Conservation (phyloP, 345 rosid species). For the Syzygium aromaticum region DNA sequence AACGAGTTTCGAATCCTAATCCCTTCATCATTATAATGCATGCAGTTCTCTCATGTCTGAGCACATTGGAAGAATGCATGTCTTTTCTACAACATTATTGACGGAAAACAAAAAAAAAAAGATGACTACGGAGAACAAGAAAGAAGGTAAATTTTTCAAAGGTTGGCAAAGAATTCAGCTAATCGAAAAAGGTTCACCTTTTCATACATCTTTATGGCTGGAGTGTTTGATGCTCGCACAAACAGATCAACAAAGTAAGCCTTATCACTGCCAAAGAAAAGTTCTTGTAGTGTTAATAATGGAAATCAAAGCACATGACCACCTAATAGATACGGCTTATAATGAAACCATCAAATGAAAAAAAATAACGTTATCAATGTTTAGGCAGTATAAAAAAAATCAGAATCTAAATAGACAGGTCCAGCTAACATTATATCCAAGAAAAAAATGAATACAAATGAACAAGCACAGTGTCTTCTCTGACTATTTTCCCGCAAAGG, state of each 20-base stretch:
- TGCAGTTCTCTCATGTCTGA: background rate
- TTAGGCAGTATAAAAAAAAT: background rate
- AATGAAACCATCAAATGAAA: background rate
- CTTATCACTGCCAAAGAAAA: conserved; percentile 55
- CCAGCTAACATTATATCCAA: background rate
- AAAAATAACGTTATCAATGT: background rate
- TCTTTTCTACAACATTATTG: background rate
- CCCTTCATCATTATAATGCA: background rate
- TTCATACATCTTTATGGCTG: conserved; percentile 97
- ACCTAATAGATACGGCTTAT: background rate
- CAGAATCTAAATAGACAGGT: background rate
- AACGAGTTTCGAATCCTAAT: background rate
- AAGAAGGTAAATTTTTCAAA: background rate
- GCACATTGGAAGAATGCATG: background rate
- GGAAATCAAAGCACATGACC: background rate
- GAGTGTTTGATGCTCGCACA: conserved; percentile 93
- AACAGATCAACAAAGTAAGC: conserved; percentile 93
- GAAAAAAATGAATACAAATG: background rate
- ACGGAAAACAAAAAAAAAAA: background rate
- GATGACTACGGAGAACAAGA: background rate
- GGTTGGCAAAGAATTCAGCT: background rate
- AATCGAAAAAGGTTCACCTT: conserved; percentile 37
- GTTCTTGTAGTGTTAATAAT: background rate
- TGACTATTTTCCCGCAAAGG: background rate
- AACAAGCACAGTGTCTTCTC: background rate